These are phyloP conservation scores for Rhodotorula kratochvilovae DNA, from an alignment of 768 basidiomycete species.

Conservation along the genomic window DNA sequence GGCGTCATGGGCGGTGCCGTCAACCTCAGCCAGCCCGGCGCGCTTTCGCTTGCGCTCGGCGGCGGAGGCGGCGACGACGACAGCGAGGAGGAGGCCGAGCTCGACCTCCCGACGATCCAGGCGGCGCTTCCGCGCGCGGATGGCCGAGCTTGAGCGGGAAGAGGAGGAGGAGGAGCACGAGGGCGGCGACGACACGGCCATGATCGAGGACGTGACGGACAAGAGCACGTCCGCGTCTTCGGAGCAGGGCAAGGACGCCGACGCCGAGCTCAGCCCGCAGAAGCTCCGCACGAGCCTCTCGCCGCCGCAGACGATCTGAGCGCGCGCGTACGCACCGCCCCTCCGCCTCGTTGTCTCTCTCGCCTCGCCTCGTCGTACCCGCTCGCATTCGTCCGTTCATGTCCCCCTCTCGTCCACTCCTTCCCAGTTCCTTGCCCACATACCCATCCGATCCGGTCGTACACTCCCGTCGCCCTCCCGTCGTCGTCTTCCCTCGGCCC, in stretches of 20 bases:
- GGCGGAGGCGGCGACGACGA: slow-evolving; percentile 28
- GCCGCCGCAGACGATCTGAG: neutral
- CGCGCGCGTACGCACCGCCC: neutral
- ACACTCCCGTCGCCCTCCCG: too few species aligned
- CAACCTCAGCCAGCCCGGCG: slow-evolving; percentile 9
- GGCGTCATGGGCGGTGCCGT: slow-evolving; percentile 16
- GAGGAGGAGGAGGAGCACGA: slow-evolving; percentile 47
- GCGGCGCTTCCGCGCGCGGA: slow-evolving; percentile 34
- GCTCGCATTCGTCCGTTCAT: too few species aligned
- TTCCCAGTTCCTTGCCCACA: neutral
- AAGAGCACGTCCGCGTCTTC: neutral
- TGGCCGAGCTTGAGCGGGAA: slow-evolving; percentile 57
- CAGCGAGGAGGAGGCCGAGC: slow-evolving; percentile 39
- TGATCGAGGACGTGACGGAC: slow-evolving; percentile 2
- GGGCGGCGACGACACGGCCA: slow-evolving; percentile 27
- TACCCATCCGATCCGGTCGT: neutral
- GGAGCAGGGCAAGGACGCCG: neutral
- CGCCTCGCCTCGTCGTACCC: neutral
- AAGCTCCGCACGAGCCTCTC: slow-evolving; percentile 2
- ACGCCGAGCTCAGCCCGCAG: neutral
- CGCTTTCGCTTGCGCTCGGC: slow-evolving; percentile 2
- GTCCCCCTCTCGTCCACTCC: too few species aligned
- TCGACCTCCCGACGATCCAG: slow-evolving; percentile 38
- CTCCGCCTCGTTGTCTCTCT: neutral
- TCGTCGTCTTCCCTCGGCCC: neutral